Conservation (phyloP, 176 grass and related monocot genomes). For the Tillandsia leiboldiana region DNA sequence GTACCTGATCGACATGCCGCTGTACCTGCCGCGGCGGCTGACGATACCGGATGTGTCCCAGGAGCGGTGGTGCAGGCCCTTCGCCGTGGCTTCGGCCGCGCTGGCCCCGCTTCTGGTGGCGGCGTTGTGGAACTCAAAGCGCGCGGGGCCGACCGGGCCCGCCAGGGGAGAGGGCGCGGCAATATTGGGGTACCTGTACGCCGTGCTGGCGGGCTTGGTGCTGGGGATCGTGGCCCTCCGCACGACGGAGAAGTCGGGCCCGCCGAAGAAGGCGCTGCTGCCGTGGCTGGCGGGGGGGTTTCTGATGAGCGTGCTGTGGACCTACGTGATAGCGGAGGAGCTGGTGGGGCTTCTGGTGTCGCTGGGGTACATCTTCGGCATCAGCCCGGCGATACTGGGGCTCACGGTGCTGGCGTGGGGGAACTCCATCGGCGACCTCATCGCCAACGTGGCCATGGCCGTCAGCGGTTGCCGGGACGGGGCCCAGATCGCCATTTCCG, state of each 20-base stretch:
- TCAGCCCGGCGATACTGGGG: slow-evolving; percentile 56
- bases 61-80: slow-evolving; percentile 39
- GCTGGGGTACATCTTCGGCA: slow-evolving; percentile 51
- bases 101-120: slow-evolving; percentile 55
- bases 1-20: slow-evolving; percentile 41
- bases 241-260: slow-evolving; percentile 21
- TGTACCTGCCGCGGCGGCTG: slow-evolving; percentile 66
- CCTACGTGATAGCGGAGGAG: slow-evolving; percentile 69
- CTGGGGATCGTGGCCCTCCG: slow-evolving; percentile 13
- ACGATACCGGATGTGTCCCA: slow-evolving; percentile 71
- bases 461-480: slow-evolving; percentile 38
- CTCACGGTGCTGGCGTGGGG: slow-evolving; percentile 90
- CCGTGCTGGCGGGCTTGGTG: slow-evolving; percentile 18
- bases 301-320: slow-evolving; percentile 82
- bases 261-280: slow-evolving; percentile 24
- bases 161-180: background rate
- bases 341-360: slow-evolving; percentile 61
- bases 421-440: slow-evolving; percentile 73
- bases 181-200: background rate
- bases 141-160: background rate
- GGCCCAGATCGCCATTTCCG: slow-evolving; percentile 68
- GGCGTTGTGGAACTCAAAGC: slow-evolving; percentile 34
- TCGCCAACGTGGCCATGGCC: slow-evolving; percentile 68
- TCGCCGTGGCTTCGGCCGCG: slow-evolving; percentile 40
- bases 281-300: slow-evolving; percentile 75